phyloP scores from a whole-genome alignment of 2,329 filamentous ascomycete species.

The Penicillium olsonii region DNA sequence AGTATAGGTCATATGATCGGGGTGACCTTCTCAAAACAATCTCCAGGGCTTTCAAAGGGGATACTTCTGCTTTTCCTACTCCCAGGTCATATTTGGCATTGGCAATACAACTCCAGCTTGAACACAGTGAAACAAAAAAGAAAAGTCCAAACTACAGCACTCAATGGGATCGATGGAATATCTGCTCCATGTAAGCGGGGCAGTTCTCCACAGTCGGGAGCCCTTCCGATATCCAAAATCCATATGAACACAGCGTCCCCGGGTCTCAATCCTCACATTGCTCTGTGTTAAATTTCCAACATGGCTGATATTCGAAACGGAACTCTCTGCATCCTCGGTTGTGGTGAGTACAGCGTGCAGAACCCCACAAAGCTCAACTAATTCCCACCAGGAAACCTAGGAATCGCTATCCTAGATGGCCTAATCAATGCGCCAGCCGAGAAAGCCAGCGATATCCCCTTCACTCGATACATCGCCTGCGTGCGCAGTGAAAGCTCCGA shows the following conservation, averaged over 20 bases:
- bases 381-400: constrained; percentile 38
- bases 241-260: not conserved
- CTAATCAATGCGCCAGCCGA: constrained; percentile 26
- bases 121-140: too few relatives aligned
- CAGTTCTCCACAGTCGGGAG: constrained; percentile 10
- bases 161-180: too few relatives aligned
- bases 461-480: constrained; percentile 44
- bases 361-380: not conserved
- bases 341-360: constrained; percentile 23
- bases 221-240: constrained; percentile 2
- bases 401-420: constrained; percentile 40
- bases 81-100: too few relatives aligned
- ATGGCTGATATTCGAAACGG: constrained; percentile 15
- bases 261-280: too few relatives aligned
- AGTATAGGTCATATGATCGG: too few relatives aligned
- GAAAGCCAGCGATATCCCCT: constrained; percentile 17
- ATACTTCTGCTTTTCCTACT: too few relatives aligned
- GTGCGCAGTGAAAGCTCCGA: constrained; percentile 44
- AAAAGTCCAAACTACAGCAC: too few relatives aligned
- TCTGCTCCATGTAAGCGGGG: constrained; percentile 3
- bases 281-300: too few relatives aligned
- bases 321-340: constrained; percentile 23
- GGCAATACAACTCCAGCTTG: too few relatives aligned
- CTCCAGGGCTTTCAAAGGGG: too few relatives aligned
- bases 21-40: too few relatives aligned